A percentile compares a stretch with the other conserved stretches of the same genome.
phyloP scores from a whole-genome alignment of 1,139 yeast genomes.

The Casaregolazyma suthepensis region DNA sequence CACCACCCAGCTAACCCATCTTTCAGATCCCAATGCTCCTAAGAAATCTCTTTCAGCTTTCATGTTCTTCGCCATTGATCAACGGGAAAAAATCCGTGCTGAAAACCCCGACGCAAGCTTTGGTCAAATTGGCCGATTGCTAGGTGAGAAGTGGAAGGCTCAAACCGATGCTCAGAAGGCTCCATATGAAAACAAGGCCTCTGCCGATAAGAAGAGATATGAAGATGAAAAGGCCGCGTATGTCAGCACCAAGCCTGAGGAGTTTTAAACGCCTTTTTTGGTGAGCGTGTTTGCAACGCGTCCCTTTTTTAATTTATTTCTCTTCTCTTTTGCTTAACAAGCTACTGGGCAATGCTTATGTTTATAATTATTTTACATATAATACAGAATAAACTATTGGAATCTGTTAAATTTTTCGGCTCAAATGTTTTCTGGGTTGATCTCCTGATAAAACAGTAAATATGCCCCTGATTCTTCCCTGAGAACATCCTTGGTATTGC shows the following conservation, averaged over 20 bases:
- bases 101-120: slow-evolving; percentile 93
- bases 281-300: not conserved
- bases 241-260: slow-evolving; percentile 25
- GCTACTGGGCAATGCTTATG: not conserved
- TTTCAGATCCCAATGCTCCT: slow-evolving; percentile 91
- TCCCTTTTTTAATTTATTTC: slow-evolving; percentile 9
- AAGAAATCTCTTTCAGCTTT: slow-evolving; percentile 97
- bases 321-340: not conserved
- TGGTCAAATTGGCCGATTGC: slow-evolving; percentile 49
- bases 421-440: slow-evolving; percentile 4
- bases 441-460: slow-evolving; percentile 55
- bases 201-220: slow-evolving; percentile 93
- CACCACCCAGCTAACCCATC: not conserved
- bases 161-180: slow-evolving; percentile 70
- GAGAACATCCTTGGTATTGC: slow-evolving; percentile 52
- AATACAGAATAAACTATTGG: slow-evolving; percentile 1
- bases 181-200: slow-evolving; percentile 91
- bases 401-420: slow-evolving; percentile 4
- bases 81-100: slow-evolving; percentile 89
- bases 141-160: slow-evolving; percentile 97
- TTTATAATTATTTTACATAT: not conserved
- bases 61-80: slow-evolving; percentile 97
- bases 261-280: slow-evolving; percentile 13
- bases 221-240: slow-evolving; percentile 94
- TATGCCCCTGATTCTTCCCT: slow-evolving; percentile 71